A percentile compares a stretch with the other conserved stretches of the same genome.
Evolutionary conservation across 2,329 filamentous ascomycete species (phyloP).

Genomic region (Fusarium beomiforme): DNA sequence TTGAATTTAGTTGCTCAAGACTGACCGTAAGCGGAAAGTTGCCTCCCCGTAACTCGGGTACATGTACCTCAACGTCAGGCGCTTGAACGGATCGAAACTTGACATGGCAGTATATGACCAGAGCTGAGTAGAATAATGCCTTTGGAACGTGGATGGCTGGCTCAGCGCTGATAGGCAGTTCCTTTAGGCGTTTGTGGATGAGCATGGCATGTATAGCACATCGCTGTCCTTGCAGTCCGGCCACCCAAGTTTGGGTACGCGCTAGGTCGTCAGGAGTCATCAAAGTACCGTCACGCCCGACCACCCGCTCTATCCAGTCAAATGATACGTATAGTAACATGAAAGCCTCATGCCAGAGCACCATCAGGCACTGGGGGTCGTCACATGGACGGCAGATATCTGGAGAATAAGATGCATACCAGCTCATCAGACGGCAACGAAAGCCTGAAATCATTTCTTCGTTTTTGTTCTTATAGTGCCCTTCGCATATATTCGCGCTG

Average conservation of each 20-base stretch:
- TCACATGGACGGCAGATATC: too few relatives aligned
- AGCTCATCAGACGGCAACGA: too few relatives aligned
- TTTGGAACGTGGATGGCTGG: neutral
- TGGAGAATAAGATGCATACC: too few relatives aligned
- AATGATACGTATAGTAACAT: neutral
- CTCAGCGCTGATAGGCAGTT: neutral
- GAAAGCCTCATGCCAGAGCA: neutral
- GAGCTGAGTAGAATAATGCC: neutral
- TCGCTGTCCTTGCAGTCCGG: neutral
- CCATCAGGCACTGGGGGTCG: neutral
- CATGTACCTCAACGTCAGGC: too few relatives aligned
- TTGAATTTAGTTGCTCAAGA: too few relatives aligned
- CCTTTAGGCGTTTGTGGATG: neutral
- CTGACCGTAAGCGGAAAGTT: too few relatives aligned
- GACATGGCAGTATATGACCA: neutral
- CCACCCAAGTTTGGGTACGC: neutral
- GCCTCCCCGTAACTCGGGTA: too few relatives aligned
- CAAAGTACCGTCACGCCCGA: neutral
- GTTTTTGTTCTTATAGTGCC: too few relatives aligned
- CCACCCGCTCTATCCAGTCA: neutral
- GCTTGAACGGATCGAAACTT: too few relatives aligned
- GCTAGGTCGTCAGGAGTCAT: neutral
- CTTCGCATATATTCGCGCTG: too few relatives aligned
- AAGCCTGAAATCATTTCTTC: too few relatives aligned
- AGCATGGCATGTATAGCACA: neutral